Percentiles rank a stretch among this genome's conserved stretches.
phyloP scores from a whole-genome alignment of 371 early-diverging fungal genomes.

The Mucor sp. region DNA sequence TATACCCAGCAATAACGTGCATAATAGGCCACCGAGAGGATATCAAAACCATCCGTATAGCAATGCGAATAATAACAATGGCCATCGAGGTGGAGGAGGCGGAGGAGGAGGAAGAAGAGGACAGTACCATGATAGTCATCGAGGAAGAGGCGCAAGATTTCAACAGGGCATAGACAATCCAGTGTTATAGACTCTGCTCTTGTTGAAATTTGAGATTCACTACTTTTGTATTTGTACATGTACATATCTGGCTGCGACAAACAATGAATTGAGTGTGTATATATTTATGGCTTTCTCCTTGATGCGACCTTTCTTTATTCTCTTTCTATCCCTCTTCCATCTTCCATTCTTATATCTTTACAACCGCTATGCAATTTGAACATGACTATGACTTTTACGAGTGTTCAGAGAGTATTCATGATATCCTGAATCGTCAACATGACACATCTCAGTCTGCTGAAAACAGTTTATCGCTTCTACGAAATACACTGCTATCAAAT shows the following conservation, averaged over 20 bases:
- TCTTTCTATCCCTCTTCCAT: not conserved
- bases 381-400: conserved; percentile 10
- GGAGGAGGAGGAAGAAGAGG: conserved; percentile 5
- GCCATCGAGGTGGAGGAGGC: not conserved
- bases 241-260: not conserved
- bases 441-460: conserved; percentile 17
- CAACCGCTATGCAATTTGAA: not conserved
- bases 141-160: conserved; percentile 7
- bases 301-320: not conserved
- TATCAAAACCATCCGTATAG: conserved; percentile 4
- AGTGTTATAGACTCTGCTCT: not conserved
- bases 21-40: not conserved
- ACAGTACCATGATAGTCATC: conserved; percentile 1
- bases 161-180: conserved; percentile 18
- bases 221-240: not conserved
- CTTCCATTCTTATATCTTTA: not conserved
- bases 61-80: not conserved
- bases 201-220: not conserved
- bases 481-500: conserved; percentile 14
- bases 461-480: conserved; percentile 23
- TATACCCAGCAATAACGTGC: not conserved
- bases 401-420: conserved; percentile 7
- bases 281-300: not conserved
- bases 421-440: conserved; percentile 25
- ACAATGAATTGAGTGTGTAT: conserved; percentile 4